Conservation (phyloP, 495 filamentous ascomycete genomes). For the Talaromyces ruber region DNA sequence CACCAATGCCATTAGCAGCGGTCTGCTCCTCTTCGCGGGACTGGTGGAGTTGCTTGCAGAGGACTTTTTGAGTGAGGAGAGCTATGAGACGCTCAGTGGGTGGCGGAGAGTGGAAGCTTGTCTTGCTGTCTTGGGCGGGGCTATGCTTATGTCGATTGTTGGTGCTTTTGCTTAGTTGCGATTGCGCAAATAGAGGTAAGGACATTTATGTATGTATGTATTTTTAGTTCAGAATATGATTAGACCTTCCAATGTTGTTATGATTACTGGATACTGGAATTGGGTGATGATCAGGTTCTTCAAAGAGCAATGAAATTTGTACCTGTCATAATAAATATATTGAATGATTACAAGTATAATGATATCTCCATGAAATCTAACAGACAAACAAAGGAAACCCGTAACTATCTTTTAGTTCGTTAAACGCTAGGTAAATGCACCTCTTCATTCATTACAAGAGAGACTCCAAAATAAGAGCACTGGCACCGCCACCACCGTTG, state of each 20-base stretch:
- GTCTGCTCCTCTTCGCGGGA: slow-evolving; percentile 82
- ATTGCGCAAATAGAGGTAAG: neutral
- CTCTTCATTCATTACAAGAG: slow-evolving; percentile 17
- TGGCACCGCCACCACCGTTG: slow-evolving; percentile 94
- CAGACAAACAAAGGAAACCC: neutral
- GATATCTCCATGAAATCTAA: neutral
- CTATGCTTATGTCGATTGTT: slow-evolving; percentile 76
- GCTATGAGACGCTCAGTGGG: slow-evolving; percentile 67
- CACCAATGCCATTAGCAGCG: slow-evolving; percentile 86
- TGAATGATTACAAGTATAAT: neutral
- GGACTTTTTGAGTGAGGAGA: slow-evolving; percentile 85
- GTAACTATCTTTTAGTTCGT: neutral
- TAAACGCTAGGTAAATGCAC: neutral
- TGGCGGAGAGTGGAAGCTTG: slow-evolving; percentile 66
- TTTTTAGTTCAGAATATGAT: neutral
- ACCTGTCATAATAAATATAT: neutral
- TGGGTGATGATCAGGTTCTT: neutral
- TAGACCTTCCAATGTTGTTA: neutral
- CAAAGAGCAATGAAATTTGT: neutral
- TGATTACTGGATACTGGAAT: neutral
- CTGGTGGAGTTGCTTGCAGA: slow-evolving; percentile 87
- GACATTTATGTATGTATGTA: neutral
- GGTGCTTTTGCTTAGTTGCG: slow-evolving; percentile 70
- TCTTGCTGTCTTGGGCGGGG: slow-evolving; percentile 65
- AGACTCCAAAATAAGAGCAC: slow-evolving; percentile 78